These are phyloP conservation scores for Geotrichum siamense DNA, from an alignment of 1,139 yeast genomes.

Conservation along the genomic window DNA sequence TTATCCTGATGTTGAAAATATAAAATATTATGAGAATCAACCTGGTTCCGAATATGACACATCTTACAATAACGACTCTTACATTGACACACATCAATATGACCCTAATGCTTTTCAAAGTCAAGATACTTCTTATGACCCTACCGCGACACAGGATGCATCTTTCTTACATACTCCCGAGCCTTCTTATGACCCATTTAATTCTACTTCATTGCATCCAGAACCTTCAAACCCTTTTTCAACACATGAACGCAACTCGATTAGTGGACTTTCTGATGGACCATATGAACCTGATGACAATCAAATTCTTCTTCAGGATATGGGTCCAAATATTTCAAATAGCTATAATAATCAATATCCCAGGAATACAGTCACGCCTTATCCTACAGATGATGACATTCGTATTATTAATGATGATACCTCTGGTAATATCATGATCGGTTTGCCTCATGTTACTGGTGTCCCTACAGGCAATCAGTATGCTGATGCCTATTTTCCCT, in stretches of 20 bases:
- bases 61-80: no score
- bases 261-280: neutral
- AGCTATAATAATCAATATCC: neutral
- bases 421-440: neutral
- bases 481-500: neutral
- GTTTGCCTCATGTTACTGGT: conserved; percentile 10
- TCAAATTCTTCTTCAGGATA: conserved; percentile 1
- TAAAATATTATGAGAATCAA: no score
- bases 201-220: neutral
- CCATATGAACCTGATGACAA: conserved; percentile 5
- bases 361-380: neutral
- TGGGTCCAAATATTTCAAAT: neutral
- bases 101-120: no score
- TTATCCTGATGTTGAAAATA: no score
- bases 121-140: no score
- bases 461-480: conserved; percentile 2
- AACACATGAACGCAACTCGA: neutral
- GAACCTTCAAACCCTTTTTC: conserved; percentile 8
- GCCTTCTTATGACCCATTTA: neutral
- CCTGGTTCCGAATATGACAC: no score
- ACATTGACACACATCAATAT: no score
- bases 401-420: neutral
- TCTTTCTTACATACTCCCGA: no score
- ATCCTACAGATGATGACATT: conserved; percentile 5
- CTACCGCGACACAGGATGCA: no score